Conservation (phyloP, 1,284 basidiomycete genomes). For the Somion occarium region DNA sequence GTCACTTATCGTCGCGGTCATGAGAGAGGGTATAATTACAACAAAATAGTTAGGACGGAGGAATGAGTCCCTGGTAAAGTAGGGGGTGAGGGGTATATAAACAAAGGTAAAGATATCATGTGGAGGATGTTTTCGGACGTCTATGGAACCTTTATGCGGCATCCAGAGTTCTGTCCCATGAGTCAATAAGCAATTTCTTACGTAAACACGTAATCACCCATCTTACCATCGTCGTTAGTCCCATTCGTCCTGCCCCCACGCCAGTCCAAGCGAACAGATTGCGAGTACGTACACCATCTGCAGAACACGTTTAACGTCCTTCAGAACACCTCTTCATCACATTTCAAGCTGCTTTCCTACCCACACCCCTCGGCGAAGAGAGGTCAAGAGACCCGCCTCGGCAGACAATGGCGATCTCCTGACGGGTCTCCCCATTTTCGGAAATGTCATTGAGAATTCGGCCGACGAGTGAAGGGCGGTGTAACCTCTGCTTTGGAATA, state of each 20-base stretch:
- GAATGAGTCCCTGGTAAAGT: background rate
- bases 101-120: background rate
- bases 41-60: conserved; percentile 6
- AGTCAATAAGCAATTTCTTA: background rate
- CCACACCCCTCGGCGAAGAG: background rate
- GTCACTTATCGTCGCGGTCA: conserved; percentile 22
- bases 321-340: background rate
- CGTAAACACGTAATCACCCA: conserved; percentile 1
- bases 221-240: background rate
- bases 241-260: background rate
- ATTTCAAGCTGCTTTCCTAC: background rate
- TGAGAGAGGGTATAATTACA: conserved; percentile 8
- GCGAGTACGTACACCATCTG: background rate
- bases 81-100: conserved; percentile 2
- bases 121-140: conserved; percentile 1
- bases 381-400: background rate
- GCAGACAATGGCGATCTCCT: background rate
- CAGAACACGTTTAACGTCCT: background rate
- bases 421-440: background rate
- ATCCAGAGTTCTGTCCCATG: background rate
- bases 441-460: background rate
- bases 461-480: background rate
- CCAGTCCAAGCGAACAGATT: no score
- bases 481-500: background rate
- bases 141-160: background rate